Conservation (phyloP, 192 early-diverging fungal genomes). For the Phycomyces nitens region DNA sequence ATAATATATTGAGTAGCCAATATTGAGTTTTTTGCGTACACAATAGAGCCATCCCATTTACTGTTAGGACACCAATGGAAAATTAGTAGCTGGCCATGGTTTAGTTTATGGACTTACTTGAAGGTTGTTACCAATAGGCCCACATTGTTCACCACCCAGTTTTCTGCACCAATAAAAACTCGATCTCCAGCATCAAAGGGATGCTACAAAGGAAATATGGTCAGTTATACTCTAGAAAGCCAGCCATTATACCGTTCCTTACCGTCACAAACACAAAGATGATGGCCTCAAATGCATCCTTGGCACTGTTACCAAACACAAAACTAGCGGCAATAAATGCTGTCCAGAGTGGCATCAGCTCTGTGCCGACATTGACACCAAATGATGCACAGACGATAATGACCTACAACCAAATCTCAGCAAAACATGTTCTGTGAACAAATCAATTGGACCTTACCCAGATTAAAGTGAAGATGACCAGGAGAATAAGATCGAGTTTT, state of each 20-base stretch:
- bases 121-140: slow-evolving; percentile 81
- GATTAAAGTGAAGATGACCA: slow-evolving; percentile 54
- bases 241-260: no score
- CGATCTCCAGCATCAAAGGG: slow-evolving; percentile 77
- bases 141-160: slow-evolving; percentile 71
- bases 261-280: slow-evolving; percentile 84
- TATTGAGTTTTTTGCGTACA: slow-evolving; percentile 71
- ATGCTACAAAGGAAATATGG: slow-evolving; percentile 30
- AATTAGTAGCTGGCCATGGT: neutral
- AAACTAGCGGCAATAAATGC: slow-evolving; percentile 78
- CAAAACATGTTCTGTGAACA: no score
- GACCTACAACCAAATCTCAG: slow-evolving; percentile 4
- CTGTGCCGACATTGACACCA: slow-evolving; percentile 59
- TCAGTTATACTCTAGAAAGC: neutral
- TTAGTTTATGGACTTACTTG: slow-evolving; percentile 47
- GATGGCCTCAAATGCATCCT: slow-evolving; percentile 76
- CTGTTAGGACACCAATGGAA: slow-evolving; percentile 5
- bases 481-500: slow-evolving; percentile 66
- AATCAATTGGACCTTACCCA: slow-evolving; percentile 38
- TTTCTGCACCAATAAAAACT: slow-evolving; percentile 65
- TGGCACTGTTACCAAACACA: slow-evolving; percentile 78
- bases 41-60: slow-evolving; percentile 71
- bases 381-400: slow-evolving; percentile 40
- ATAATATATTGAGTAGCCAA: slow-evolving; percentile 63
- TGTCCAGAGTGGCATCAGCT: slow-evolving; percentile 64